Evolutionary conservation across 2,329 filamentous ascomycete genomes (phyloP).

Genomic region (Neonectria punicea): DNA sequence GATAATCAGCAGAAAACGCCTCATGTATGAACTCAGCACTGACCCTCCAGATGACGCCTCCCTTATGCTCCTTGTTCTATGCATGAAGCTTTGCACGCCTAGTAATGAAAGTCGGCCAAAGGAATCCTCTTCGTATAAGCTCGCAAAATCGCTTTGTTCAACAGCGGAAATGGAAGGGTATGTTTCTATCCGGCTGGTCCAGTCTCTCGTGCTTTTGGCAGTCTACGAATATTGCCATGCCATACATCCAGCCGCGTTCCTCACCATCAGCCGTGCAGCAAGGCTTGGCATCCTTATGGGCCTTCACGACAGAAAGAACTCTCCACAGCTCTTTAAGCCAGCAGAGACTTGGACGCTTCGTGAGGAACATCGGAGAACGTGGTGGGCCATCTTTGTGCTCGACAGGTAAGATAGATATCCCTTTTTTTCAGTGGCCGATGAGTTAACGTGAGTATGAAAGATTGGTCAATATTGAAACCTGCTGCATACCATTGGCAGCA

Average conservation of each 20-base stretch:
- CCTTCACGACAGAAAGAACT: slow-evolving; percentile 14
- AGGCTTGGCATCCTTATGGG: slow-evolving; percentile 32
- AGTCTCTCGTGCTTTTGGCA: slow-evolving; percentile 27
- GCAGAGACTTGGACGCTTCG: slow-evolving; percentile 30
- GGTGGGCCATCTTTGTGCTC: slow-evolving; percentile 36
- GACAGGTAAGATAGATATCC: slow-evolving; percentile 22
- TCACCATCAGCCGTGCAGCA: slow-evolving; percentile 33
- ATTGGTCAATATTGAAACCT: slow-evolving; percentile 24
- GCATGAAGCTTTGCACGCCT: slow-evolving; percentile 31
- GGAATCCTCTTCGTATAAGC: slow-evolving; percentile 21
- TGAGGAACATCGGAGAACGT: slow-evolving; percentile 34
- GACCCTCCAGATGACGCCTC: not conserved
- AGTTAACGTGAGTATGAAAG: not conserved
- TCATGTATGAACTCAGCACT: slow-evolving; percentile 7
- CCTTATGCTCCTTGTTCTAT: slow-evolving; percentile 28
- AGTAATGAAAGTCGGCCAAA: not conserved
- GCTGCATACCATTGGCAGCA: slow-evolving; percentile 15
- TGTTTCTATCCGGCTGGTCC: slow-evolving; percentile 28
- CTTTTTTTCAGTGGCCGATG: not conserved
- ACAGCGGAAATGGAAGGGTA: slow-evolving; percentile 23
- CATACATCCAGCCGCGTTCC: slow-evolving; percentile 34
- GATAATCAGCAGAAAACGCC: slow-evolving; percentile 31
- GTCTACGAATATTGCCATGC: slow-evolving; percentile 28
- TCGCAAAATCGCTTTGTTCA: slow-evolving; percentile 21
- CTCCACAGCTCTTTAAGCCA: slow-evolving; percentile 25